A percentile compares a stretch with the other conserved stretches of the same genome.
Evolutionary conservation across 306 rosid species (phyloP).

Genomic region (Lotus japonicus): DNA sequence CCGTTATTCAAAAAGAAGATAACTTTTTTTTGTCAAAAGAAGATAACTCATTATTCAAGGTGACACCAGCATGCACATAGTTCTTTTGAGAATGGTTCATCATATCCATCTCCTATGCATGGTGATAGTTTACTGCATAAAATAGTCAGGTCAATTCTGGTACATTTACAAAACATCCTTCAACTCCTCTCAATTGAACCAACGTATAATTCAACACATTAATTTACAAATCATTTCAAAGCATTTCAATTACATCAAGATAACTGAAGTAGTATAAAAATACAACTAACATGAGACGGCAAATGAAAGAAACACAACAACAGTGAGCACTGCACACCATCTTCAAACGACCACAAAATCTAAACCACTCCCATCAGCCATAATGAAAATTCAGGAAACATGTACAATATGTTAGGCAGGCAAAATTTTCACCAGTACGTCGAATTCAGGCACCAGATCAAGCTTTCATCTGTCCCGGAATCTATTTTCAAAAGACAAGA

Average conservation of each 20-base stretch:
- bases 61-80: no score
- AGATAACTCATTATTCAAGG: no score
- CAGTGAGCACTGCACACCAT: not conserved
- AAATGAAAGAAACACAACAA: not conserved
- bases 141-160: no score
- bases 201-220: not conserved
- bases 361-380: constrained; percentile 19
- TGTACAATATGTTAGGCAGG: constrained; percentile 1
- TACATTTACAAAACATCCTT: no score
- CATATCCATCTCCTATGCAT: no score
- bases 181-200: not conserved
- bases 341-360: constrained; percentile 12
- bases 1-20: no score
- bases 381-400: not conserved
- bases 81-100: no score
- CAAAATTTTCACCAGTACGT: constrained; percentile 5
- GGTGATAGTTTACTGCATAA: no score
- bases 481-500: constrained; percentile 44
- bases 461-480: not conserved
- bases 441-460: not conserved
- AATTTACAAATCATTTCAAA: constrained; percentile 15
- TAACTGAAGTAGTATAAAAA: constrained; percentile 7
- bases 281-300: not conserved
- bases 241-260: not conserved
- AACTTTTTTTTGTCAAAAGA: no score